Evolutionary conservation across 1,284 basidiomycete genomes (phyloP).

Genomic region (Cutaneotrichosporon cavernicola): DNA sequence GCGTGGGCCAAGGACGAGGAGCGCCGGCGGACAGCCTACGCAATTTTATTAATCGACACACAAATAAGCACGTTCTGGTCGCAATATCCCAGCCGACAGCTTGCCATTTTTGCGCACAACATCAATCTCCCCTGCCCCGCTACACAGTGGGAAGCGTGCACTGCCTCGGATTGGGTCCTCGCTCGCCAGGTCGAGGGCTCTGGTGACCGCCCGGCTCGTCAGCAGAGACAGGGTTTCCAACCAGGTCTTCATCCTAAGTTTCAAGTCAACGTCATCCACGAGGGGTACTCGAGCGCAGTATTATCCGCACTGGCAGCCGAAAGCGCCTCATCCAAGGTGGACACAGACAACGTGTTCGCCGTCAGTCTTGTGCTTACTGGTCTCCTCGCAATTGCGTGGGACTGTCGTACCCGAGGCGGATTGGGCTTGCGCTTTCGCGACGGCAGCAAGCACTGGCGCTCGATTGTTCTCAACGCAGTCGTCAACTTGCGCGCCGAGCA

Average conservation of each 20-base stretch:
- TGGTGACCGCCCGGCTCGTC: not conserved
- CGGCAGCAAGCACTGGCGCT: constrained; percentile 43
- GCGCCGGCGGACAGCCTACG: constrained; percentile 44
- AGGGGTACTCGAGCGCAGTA: constrained; percentile 40
- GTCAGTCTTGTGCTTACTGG: constrained; percentile 41
- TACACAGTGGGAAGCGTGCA: constrained; percentile 40
- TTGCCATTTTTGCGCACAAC: constrained; percentile 47
- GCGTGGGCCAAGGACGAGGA: constrained; percentile 48
- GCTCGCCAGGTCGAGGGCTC: constrained; percentile 11
- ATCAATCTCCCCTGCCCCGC: constrained; percentile 37
- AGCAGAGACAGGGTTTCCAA: constrained; percentile 20
- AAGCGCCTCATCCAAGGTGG: constrained; percentile 26
- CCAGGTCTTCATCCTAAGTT: constrained; percentile 47
- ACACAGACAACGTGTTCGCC: constrained; percentile 35
- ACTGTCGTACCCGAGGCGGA: constrained; percentile 42
- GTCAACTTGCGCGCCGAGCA: constrained; percentile 40
- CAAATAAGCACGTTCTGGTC: constrained; percentile 47
- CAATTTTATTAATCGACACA: constrained; percentile 44
- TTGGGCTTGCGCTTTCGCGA: constrained; percentile 46
- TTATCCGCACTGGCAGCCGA: constrained; percentile 34
- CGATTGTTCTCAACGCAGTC: constrained; percentile 40
- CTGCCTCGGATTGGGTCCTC: constrained; percentile 37
- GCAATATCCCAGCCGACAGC: constrained; percentile 42
- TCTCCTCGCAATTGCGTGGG: constrained; percentile 44
- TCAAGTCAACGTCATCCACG: constrained; percentile 32